Evolutionary conservation across 169 alveolate species (phyloP).

Genomic region (Perkinsus olseni): DNA sequence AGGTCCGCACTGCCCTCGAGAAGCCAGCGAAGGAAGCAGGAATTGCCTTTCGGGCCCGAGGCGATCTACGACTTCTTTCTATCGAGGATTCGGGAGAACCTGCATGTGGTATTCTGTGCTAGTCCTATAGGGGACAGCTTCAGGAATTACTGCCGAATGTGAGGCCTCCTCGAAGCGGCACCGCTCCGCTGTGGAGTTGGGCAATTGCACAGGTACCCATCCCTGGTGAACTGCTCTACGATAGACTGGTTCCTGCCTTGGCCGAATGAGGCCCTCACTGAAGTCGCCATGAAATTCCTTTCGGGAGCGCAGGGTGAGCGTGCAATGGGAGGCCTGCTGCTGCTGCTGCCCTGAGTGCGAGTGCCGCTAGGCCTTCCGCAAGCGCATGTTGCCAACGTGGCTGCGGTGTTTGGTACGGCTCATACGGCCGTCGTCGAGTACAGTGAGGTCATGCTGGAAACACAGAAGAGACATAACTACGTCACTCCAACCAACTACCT

Average conservation of each 20-base stretch:
- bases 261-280: slow-evolving; percentile 89
- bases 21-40: slow-evolving; percentile 34
- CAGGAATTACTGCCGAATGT: slow-evolving; percentile 83
- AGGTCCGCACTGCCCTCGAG: slow-evolving; percentile 13
- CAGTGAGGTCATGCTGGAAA: slow-evolving; percentile 56
- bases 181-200: background rate
- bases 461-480: slow-evolving; percentile 74
- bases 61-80: slow-evolving; percentile 72
- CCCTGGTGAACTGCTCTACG: slow-evolving; percentile 84
- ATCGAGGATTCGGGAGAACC: slow-evolving; percentile 74
- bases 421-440: slow-evolving; percentile 66
- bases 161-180: background rate
- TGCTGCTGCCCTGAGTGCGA: slow-evolving; percentile 29
- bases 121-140: slow-evolving; percentile 80
- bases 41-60: slow-evolving; percentile 40
- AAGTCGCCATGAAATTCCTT: slow-evolving; percentile 80
- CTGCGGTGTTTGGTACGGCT: slow-evolving; percentile 66
- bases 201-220: slow-evolving; percentile 53
- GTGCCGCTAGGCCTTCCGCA: slow-evolving; percentile 42
- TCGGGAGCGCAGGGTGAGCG: slow-evolving; percentile 26
- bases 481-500: slow-evolving; percentile 89
- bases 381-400: slow-evolving; percentile 53
- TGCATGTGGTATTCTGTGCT: slow-evolving; percentile 82
- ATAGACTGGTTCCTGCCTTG: slow-evolving; percentile 89
- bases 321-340: background rate